A percentile compares a stretch with the other conserved stretches of the same genome.
These are phyloP conservation scores for Cladosporium oxysporum DNA, from an alignment of 2,329 filamentous ascomycete species.

Conservation along the genomic window DNA sequence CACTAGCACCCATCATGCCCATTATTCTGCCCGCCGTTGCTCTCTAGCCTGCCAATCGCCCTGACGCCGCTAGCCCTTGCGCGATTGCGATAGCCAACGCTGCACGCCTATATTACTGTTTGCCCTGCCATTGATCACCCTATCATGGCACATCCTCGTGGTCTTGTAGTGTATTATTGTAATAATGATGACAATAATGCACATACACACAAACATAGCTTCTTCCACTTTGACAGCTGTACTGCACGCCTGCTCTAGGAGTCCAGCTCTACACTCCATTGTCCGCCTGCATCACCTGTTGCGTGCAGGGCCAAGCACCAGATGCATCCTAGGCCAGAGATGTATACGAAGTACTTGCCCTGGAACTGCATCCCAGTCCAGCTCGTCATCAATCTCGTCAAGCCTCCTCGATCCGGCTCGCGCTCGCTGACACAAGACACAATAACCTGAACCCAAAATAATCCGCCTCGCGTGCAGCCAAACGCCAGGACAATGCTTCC, in stretches of 20 bases:
- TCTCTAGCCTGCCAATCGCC: background rate
- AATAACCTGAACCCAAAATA: background rate
- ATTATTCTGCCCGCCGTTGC: background rate
- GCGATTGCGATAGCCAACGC: constrained; percentile 8
- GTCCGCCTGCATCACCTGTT: constrained; percentile 5
- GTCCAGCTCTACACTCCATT: background rate
- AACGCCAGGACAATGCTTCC: background rate
- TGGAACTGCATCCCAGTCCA: background rate
- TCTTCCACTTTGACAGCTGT: background rate
- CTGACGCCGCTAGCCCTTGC: constrained; percentile 6
- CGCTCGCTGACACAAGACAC: background rate
- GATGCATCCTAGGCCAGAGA: constrained; percentile 3
- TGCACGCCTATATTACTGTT: background rate
- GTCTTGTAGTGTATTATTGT: background rate
- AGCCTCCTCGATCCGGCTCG: background rate
- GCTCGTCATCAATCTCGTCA: background rate
- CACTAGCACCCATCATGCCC: background rate
- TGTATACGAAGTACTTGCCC: constrained; percentile 1
- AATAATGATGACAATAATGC: background rate
- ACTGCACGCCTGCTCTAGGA: background rate
- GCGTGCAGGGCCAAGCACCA: constrained; percentile 15
- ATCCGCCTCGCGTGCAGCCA: constrained; percentile 11
- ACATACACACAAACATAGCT: background rate
- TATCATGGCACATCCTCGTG: background rate
- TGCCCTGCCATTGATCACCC: background rate